Base-by-base conservation (phyloP, 2,329 filamentous ascomycete species). In the Camptophora hylomeconis region DNA sequence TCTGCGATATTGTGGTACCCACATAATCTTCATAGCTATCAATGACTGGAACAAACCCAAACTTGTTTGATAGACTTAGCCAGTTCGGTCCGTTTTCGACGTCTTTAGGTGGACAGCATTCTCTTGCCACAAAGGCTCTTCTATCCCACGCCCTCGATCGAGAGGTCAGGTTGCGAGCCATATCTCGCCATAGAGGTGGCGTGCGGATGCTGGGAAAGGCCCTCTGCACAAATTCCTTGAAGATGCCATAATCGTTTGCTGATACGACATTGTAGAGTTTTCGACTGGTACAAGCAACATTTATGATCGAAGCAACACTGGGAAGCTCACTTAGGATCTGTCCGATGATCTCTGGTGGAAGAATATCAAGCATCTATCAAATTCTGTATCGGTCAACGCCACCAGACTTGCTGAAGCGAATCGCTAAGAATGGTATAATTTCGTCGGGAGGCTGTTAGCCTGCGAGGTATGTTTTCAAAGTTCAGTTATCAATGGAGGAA, bases 1-100 rank as follows among this genome's bases (percentile, higher is more conserved):
- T 61, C 38, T 65, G 56, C 15, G 20, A 14, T 13, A 13, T n/a
- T 7, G 26, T 64, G 54, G 25, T 50, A 48, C 61, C 62, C 68
- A 32, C 49, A 51, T 2, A 50, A 49, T 54, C 50, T 40, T 72
- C 67, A 40, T 70, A 70, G 32, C 65, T 68, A 42, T 72, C 67
- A 26, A 74, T 59, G 22, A 59, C 57, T 11, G 72, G 71, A 14
- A 62, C 63, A 39, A 72, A 76, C 3, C 71, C 71, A 44, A 75
- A 40, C 5, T 56, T 57, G 9, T 53, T 15, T 67, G 31, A 57
- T 74, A 53, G 60, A 61, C 2, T 14, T 5, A 15, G n/a, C 12
- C 16, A 17, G 9, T 17, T 21, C 5, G 19, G 28, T 21, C 24
- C 13, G 15, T 31, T 26, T 12, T 20, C 19, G 11, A 27, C 16